phyloP scores from a whole-genome alignment of 306 rosid genomes.

The Castanopsis chinensis region DNA sequence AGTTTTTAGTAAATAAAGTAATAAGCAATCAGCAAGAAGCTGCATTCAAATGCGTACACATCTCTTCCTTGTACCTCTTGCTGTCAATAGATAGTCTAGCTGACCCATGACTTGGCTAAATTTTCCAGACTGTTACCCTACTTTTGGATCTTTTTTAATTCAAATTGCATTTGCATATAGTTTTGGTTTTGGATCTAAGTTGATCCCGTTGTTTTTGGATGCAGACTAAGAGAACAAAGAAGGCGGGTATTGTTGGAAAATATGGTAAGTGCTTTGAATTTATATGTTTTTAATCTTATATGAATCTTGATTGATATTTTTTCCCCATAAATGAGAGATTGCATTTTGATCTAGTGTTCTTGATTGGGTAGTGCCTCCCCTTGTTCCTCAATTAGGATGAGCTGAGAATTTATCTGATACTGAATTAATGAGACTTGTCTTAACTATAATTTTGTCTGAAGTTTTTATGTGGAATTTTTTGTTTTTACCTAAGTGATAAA shows the following conservation, averaged over 20 bases:
- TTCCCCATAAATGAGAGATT: neutral
- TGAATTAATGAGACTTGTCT: neutral
- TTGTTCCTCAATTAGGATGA: neutral
- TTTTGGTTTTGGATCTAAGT: neutral
- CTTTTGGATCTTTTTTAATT: neutral
- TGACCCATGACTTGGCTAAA: neutral
- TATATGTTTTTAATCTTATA: neutral
- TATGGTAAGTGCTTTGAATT: conserved; percentile 44
- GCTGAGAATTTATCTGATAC: neutral
- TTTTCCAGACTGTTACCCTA: neutral
- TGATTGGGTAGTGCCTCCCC: neutral
- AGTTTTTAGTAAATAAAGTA: no score
- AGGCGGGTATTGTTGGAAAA: conserved; percentile 89
- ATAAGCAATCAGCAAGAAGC: no score
- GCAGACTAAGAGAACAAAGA: conserved; percentile 97
- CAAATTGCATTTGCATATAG: neutral
- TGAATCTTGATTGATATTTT: neutral
- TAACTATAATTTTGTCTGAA: neutral
- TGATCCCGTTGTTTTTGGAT: neutral
- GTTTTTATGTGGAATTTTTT: no score
- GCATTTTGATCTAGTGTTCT: neutral
- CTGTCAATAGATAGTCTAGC: neutral
- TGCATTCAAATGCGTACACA: neutral
- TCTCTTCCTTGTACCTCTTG: neutral
- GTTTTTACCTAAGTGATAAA: neutral